Percentiles rank a stretch among this genome's conserved stretches.
phyloP scores from a whole-genome alignment of 2,329 filamentous ascomycete species.

The Fusarium pilosicola region DNA sequence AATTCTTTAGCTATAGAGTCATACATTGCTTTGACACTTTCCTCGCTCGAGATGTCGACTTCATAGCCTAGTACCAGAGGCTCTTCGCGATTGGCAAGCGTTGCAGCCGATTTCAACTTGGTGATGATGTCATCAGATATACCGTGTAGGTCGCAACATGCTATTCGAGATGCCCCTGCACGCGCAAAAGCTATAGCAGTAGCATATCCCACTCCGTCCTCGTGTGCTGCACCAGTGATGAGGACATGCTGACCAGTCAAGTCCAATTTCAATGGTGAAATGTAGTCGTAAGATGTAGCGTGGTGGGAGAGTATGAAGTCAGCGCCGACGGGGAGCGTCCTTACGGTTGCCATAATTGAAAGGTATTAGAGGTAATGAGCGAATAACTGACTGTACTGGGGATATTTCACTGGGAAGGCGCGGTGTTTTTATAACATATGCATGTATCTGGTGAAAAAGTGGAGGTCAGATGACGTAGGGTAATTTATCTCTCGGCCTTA shows the following conservation, averaged over 20 bases:
- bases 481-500: not conserved
- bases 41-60: not conserved
- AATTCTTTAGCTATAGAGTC: rapidly evolving
- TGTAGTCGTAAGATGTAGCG: not conserved
- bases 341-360: not conserved
- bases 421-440: not conserved
- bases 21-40: not conserved
- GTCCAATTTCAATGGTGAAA: not conserved
- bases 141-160: not conserved
- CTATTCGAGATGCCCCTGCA: not conserved
- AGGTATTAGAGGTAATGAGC: rapidly evolving
- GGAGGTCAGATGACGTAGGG: not conserved
- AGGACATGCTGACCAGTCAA: not conserved
- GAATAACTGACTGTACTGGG: not conserved
- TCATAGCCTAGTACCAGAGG: not conserved
- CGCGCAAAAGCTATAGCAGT: not conserved
- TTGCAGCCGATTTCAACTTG: not conserved
- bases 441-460: not conserved
- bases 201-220: not conserved
- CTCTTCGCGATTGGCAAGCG: not conserved
- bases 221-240: not conserved
- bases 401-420: rapidly evolving
- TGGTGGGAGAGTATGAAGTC: not conserved
- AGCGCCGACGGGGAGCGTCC: not conserved
- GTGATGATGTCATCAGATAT: not conserved